phyloP scores from a whole-genome alignment of 2,329 filamentous ascomycete genomes.

The Magnaporthiopsis rhizophila region DNA sequence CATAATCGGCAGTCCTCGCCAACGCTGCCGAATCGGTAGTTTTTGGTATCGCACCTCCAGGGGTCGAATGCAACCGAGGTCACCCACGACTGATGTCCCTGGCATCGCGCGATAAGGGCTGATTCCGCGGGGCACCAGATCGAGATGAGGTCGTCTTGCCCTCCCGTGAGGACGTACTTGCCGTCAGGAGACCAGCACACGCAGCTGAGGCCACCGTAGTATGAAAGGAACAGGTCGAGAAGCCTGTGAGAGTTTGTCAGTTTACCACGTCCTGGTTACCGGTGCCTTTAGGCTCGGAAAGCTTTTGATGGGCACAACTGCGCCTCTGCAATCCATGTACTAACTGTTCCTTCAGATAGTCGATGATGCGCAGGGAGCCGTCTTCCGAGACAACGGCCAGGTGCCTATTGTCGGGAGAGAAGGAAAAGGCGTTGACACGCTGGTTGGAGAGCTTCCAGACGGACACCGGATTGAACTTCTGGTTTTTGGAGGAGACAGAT shows the following conservation, averaged over 20 bases:
- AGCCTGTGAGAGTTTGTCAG: constrained; percentile 42
- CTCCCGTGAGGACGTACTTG: constrained; percentile 89
- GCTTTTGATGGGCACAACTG: neutral
- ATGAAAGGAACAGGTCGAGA: constrained; percentile 79
- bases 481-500: constrained; percentile 87
- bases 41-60: constrained; percentile 92
- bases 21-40: constrained; percentile 92
- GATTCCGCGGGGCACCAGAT: constrained; percentile 89
- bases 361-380: constrained; percentile 79
- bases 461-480: constrained; percentile 86
- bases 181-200: constrained; percentile 98
- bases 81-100: constrained; percentile 94
- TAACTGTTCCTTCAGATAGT: constrained; percentile 85
- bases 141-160: constrained; percentile 90
- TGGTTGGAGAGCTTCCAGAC: constrained; percentile 91
- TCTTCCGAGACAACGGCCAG: constrained; percentile 89
- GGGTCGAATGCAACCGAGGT: constrained; percentile 90
- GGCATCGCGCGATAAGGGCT: constrained; percentile 80
- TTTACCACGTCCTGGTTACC: neutral
- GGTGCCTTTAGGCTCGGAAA: no score
- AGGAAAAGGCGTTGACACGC: constrained; percentile 81
- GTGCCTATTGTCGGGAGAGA: constrained; percentile 82
- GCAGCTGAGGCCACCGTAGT: constrained; percentile 87
- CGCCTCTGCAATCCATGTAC: constrained; percentile 20
- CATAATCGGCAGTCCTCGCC: constrained; percentile 87